Conservation (phyloP, 2,329 filamentous ascomycete species). For the Atkinsonella hypoxylon region DNA sequence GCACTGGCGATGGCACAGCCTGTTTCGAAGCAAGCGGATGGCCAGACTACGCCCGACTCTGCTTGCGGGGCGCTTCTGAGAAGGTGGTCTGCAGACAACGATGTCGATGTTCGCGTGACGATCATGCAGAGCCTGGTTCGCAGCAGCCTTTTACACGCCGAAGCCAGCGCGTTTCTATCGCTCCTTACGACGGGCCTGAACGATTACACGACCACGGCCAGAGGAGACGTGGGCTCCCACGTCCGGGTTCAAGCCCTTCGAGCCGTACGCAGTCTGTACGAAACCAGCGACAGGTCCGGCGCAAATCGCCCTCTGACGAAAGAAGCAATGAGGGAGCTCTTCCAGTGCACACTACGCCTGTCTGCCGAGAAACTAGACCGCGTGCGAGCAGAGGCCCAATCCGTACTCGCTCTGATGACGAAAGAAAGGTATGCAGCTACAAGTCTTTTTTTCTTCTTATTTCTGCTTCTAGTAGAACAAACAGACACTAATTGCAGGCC, state of each 20-base stretch:
- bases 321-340: constrained; percentile 26
- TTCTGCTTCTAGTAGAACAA: no score
- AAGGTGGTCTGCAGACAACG: constrained; percentile 39
- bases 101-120: constrained; percentile 40
- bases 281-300: constrained; percentile 16
- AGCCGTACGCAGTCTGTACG: constrained; percentile 56
- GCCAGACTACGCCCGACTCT: constrained; percentile 14
- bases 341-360: constrained; percentile 49
- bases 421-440: constrained; percentile 30
- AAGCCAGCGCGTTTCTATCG: constrained; percentile 28
- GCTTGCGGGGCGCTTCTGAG: constrained; percentile 34
- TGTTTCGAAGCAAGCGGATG: constrained; percentile 16
- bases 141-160: constrained; percentile 31
- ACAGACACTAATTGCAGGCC: not conserved
- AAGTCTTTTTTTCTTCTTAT: no score
- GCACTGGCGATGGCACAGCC: constrained; percentile 39
- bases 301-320: constrained; percentile 14
- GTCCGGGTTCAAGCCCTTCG: constrained; percentile 71
- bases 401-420: constrained; percentile 35
- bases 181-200: constrained; percentile 52
- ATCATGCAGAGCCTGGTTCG: constrained; percentile 43
- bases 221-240: constrained; percentile 82
- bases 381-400: constrained; percentile 57
- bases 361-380: constrained; percentile 85
- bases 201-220: constrained; percentile 82